Evolutionary conservation across 495 filamentous ascomycete species (phyloP).

Genomic region (Neurospora sp.): DNA sequence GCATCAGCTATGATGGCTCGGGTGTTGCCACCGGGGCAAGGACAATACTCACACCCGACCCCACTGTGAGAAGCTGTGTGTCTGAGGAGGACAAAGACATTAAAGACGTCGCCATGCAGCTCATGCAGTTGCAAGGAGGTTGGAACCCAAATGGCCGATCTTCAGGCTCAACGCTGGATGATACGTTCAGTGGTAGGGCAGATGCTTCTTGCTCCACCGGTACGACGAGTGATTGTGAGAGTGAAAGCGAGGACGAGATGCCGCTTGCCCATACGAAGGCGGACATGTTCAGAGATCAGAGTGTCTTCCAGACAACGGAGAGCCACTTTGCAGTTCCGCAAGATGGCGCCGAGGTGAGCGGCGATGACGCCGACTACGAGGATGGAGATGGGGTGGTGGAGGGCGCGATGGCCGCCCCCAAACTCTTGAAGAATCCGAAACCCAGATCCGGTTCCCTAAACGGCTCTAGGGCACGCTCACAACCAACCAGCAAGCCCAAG

Average conservation of each 20-base stretch:
- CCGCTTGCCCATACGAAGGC: conserved; percentile 52
- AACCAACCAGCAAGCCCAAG: conserved; percentile 25
- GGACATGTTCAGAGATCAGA: conserved; percentile 37
- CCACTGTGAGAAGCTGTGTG: conserved; percentile 86
- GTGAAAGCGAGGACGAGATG: conserved; percentile 63
- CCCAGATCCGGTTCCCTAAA: conserved; percentile 25
- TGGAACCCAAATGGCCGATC: conserved; percentile 82
- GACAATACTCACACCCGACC: conserved; percentile 85
- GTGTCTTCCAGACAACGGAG: conserved; percentile 47
- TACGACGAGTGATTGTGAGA: conserved; percentile 68
- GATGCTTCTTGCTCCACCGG: conserved; percentile 78
- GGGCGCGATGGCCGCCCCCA: conserved; percentile 24
- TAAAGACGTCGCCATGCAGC: conserved; percentile 91
- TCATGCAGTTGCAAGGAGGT: conserved; percentile 90
- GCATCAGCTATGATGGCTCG: conserved; percentile 37
- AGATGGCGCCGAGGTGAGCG: conserved; percentile 65
- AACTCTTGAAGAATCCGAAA: conserved; percentile 29
- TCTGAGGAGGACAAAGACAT: conserved; percentile 99
- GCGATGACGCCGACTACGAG: conserved; percentile 53
- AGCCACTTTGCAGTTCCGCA: conserved; percentile 52
- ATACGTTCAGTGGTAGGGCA: conserved; percentile 79
- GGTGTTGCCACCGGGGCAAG: conserved; percentile 30
- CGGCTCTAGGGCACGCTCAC: conserved; percentile 19
- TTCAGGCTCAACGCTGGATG: conserved; percentile 87
- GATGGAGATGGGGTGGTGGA: conserved; percentile 44